Percentiles rank a stretch among this genome's conserved stretches.
Evolutionary conservation across 371 early-diverging fungal species (phyloP).

Genomic region (Mucor mucedo): DNA sequence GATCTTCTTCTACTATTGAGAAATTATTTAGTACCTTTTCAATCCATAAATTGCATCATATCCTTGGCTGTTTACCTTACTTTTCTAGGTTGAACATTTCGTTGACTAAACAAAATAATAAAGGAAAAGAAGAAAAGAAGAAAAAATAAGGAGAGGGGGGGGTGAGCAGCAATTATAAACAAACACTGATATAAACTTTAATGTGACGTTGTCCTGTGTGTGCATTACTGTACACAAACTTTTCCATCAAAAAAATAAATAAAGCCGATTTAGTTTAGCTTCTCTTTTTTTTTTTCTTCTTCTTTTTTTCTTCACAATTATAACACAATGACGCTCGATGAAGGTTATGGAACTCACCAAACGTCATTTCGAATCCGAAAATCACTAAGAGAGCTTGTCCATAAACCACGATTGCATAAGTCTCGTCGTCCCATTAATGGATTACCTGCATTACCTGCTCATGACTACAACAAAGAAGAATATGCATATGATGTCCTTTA

Average conservation of each 20-base stretch:
- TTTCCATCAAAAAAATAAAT: too few relatives aligned
- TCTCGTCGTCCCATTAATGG: conserved; percentile 22
- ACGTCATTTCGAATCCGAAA: conserved; percentile 38
- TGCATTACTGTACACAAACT: not conserved
- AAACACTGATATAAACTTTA: not conserved
- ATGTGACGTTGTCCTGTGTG: conserved; percentile 2
- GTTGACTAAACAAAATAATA: conserved; percentile 5
- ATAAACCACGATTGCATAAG: conserved; percentile 29
- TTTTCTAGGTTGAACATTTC: conserved; percentile 1
- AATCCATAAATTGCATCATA: too few relatives aligned
- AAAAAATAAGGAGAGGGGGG: not conserved
- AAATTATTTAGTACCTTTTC: too few relatives aligned
- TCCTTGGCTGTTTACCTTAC: conserved; percentile 9
- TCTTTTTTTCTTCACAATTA: conserved; percentile 7
- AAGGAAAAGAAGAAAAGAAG: conserved; percentile 5
- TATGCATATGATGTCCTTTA: conserved; percentile 55
- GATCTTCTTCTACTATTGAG: conserved; percentile 39
- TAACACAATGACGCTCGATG: conserved; percentile 4
- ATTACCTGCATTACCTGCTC: conserved; percentile 41
- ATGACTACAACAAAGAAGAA: conserved; percentile 33
- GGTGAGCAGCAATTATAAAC: not conserved
- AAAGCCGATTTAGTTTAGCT: not conserved
- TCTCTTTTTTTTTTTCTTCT: conserved; percentile 8
- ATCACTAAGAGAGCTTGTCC: conserved; percentile 42
- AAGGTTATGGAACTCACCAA: conserved; percentile 16